Percentiles rank a stretch among this genome's conserved stretches.
Conservation (phyloP, 73 alveolate genomes). For the Paramecium octaurelia region DNA sequence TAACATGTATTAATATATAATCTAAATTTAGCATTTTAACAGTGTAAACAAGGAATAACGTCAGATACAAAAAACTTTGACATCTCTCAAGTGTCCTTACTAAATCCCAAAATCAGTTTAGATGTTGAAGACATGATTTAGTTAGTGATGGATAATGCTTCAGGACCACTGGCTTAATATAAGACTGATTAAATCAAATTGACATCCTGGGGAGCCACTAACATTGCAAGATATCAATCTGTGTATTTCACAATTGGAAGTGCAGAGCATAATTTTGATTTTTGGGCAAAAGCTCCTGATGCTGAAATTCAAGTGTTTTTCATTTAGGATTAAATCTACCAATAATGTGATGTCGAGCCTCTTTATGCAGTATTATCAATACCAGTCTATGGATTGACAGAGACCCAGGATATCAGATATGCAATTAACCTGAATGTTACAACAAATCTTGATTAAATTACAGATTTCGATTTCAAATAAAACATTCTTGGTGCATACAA, state of each 20-base stretch:
- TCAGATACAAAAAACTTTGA: background rate
- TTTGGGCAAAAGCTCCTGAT: background rate
- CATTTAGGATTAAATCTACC: background rate
- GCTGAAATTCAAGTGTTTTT: background rate
- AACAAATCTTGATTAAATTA: too few relatives aligned
- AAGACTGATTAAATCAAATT: background rate
- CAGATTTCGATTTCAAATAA: background rate
- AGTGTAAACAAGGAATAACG: background rate
- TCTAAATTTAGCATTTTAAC: background rate
- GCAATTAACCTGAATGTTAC: background rate
- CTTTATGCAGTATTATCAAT: background rate
- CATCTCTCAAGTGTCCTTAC: background rate
- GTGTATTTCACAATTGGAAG: background rate
- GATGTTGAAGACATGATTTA: background rate
- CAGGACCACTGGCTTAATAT: background rate
- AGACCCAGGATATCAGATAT: background rate
- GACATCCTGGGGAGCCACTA: background rate
- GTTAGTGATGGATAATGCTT: background rate
- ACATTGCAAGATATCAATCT: background rate
- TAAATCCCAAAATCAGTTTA: background rate
- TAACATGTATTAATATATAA: background rate
- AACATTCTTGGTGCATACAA: background rate
- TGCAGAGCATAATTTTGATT: background rate
- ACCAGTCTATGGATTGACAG: background rate
- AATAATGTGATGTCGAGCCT: background rate